Base-by-base conservation (phyloP, 495 filamentous ascomycete species). In the Hyaloscypha variabilis region DNA sequence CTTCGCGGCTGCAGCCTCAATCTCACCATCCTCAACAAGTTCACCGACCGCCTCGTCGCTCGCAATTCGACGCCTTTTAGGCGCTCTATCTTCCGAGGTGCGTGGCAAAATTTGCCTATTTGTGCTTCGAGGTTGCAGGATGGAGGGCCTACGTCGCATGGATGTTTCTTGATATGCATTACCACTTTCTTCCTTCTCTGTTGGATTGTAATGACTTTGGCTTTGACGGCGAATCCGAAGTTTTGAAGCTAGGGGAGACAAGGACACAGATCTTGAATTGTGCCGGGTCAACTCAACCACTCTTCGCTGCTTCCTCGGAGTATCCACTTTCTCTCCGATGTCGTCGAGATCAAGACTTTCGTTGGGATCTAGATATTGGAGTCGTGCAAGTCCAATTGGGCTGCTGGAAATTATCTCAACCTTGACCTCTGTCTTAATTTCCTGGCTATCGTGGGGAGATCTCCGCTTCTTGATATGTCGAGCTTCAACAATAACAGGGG, bases 271-370 rank as follows among this genome's bases (percentile, higher is more conserved):
- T 62, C 25, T 31, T 64, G n/a, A 30, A 60, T 13, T 19, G 50
- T 49, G 54, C 25, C 36, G 28, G 39, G 42, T 30, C 21, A 58
- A 46, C 34, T 66, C 50, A 28, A 69, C 51, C 19, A 58, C 10
- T 31, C 36, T 59, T 49, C 60, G 75, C 36, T 67, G 72, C 66
- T 87, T 90, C 66, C 79, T 83, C 13, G 92, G 91, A 1, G 92
- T 94, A 14, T 79, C 78, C 30, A 91, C 79, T 61, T 75, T 80
- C 55, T 77, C 74, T 25, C 85, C 87, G 56, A 90, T 83, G 58
- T 89, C 86, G 75, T 95, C 91, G 13, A 94, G 79, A 74, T 95
- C 91, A 34, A 92, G 82, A 60, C 89, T 93, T 67, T 85, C 78
- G 60, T 83, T 69, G 6, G 76, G 72, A 24, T 73, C 66, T 59